A percentile compares a stretch with the other conserved stretches of the same genome.
phyloP scores from a whole-genome alignment of 352 stramenopile genomes.

The Globisporangium megalacanthum region DNA sequence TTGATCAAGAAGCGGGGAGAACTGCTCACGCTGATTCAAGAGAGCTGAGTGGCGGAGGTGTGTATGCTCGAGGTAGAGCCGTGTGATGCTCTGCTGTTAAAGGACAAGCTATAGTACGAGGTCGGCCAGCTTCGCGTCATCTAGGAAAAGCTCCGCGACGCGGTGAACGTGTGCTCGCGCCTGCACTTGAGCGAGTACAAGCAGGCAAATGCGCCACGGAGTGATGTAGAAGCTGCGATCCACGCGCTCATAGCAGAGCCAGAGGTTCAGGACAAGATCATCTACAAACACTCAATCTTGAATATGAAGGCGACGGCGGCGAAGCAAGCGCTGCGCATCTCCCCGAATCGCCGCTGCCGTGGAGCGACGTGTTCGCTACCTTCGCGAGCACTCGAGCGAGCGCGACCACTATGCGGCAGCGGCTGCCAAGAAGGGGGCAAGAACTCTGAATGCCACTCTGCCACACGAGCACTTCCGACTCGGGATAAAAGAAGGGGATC shows the following conservation, averaged over 20 bases:
- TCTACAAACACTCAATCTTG: slow-evolving; percentile 86
- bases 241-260: slow-evolving; percentile 84
- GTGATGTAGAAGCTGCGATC: slow-evolving; percentile 86
- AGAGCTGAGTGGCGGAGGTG: slow-evolving; percentile 39
- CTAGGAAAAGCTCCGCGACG: slow-evolving; percentile 64
- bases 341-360: slow-evolving; percentile 57
- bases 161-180: slow-evolving; percentile 77
- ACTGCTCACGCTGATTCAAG: too few relatives aligned
- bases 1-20: too few relatives aligned
- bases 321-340: slow-evolving; percentile 81
- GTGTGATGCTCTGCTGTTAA: slow-evolving; percentile 57
- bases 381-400: slow-evolving; percentile 61
- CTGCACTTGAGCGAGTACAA: slow-evolving; percentile 79
- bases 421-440: too few relatives aligned
- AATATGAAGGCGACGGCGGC: slow-evolving; percentile 70
- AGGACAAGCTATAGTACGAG: slow-evolving; percentile 73
- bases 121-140: slow-evolving; percentile 63
- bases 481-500: too few relatives aligned
- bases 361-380: too few relatives aligned
- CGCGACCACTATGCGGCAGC: slow-evolving; percentile 19
- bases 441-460: too few relatives aligned
- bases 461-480: too few relatives aligned
- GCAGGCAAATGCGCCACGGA: slow-evolving; percentile 82
- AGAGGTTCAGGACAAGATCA: slow-evolving; percentile 83
- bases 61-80: slow-evolving; percentile 62